Evolutionary conservation across 1,139 yeast genomes (phyloP).

Genomic region (Debaryomyces coudertii): DNA sequence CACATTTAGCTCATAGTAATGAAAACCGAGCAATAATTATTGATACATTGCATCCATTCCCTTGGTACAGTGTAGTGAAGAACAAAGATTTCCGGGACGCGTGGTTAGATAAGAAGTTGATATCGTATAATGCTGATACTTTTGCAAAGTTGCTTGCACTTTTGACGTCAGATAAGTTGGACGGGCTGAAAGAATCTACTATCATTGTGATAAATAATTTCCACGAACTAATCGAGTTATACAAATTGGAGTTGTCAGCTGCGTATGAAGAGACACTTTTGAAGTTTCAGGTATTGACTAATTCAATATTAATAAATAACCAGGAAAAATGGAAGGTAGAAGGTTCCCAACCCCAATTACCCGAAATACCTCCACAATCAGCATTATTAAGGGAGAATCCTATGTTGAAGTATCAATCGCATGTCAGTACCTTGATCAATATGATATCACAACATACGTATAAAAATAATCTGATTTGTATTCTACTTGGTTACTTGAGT

Average conservation of each 20-base stretch:
- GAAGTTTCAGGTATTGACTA: slow-evolving; percentile 35
- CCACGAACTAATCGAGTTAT: slow-evolving; percentile 42
- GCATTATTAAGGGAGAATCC: slow-evolving; percentile 39
- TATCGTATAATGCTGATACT: slow-evolving; percentile 28
- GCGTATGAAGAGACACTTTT: slow-evolving; percentile 40
- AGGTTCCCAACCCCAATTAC: slow-evolving; percentile 28
- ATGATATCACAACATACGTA: slow-evolving; percentile 29
- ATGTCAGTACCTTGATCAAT: slow-evolving; percentile 31
- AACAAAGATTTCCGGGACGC: slow-evolving; percentile 23
- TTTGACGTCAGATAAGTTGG: slow-evolving; percentile 18
- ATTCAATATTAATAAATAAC: slow-evolving; percentile 25
- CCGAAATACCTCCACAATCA: slow-evolving; percentile 36
- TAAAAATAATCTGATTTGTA: slow-evolving; percentile 28
- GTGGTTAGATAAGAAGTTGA: slow-evolving; percentile 23
- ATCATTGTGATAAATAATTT: slow-evolving; percentile 34
- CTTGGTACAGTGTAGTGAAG: slow-evolving; percentile 24
- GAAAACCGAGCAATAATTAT: slow-evolving; percentile 26
- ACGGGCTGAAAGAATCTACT: slow-evolving; percentile 18
- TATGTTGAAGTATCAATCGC: slow-evolving; percentile 33
- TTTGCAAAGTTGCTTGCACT: slow-evolving; percentile 30
- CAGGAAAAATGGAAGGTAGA: slow-evolving; percentile 25
- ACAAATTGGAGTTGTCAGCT: slow-evolving; percentile 37
- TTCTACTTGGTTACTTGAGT: slow-evolving; percentile 38
- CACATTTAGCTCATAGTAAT: slow-evolving; percentile 27
- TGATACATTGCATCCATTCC: slow-evolving; percentile 36